phyloP scores from a whole-genome alignment of 352 stramenopile genomes.

The Ophiocytium majus region DNA sequence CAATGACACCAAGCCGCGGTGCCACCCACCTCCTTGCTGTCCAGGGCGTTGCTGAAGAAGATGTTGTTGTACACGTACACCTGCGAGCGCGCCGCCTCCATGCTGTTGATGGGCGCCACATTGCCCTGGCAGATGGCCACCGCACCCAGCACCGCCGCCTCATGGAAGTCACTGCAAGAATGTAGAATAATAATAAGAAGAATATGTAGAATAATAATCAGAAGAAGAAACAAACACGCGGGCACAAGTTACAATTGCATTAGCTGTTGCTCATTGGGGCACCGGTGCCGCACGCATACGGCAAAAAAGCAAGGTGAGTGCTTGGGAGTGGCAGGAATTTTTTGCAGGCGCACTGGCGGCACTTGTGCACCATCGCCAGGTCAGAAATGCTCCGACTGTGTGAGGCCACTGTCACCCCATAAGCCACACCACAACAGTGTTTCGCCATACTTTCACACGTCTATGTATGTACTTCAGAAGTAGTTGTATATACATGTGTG shows the following conservation, averaged over 20 bases:
- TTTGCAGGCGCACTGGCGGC: too few relatives aligned
- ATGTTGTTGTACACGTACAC: conserved; percentile 94
- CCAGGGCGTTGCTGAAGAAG: conserved; percentile 85
- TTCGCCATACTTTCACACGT: too few relatives aligned
- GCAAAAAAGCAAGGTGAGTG: not conserved
- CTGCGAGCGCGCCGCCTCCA: conserved; percentile 76
- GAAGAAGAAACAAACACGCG: not conserved
- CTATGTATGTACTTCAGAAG: too few relatives aligned
- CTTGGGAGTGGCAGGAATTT: not conserved
- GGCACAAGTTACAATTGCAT: too few relatives aligned
- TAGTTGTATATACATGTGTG: too few relatives aligned
- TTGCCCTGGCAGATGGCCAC: conserved; percentile 66
- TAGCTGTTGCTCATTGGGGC: too few relatives aligned
- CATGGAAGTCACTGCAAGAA: conserved; percentile 50
- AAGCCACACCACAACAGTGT: too few relatives aligned
- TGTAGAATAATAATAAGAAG: not conserved
- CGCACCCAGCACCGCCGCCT: conserved; percentile 32
- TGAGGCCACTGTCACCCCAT: too few relatives aligned
- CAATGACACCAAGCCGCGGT: not conserved
- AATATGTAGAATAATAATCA: not conserved
- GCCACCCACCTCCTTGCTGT: conserved; percentile 58
- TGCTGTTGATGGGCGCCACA: conserved; percentile 83
- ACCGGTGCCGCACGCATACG: too few relatives aligned
- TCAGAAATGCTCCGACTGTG: too few relatives aligned
- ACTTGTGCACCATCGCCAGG: too few relatives aligned